A percentile compares a stretch with the other conserved stretches of the same genome.
Conservation (phyloP, 106 monocot species). For the Dendrobium huoshanense region DNA sequence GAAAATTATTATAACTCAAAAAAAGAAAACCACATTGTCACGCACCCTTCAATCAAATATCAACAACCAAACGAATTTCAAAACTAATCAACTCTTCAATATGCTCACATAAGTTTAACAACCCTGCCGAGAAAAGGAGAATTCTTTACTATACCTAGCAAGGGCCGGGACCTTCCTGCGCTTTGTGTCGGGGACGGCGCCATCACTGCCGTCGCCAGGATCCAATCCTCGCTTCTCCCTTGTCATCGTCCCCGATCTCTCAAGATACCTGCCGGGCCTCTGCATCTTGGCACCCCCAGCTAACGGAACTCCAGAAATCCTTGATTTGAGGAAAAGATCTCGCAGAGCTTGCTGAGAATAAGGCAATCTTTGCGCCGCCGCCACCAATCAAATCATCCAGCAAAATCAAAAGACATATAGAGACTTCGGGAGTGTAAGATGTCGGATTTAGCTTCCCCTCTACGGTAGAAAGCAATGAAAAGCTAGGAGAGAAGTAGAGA, state of each 20-base stretch:
- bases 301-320: not conserved
- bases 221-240: constrained; percentile 17
- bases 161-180: constrained; percentile 23
- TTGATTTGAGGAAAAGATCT: not conserved
- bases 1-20: not conserved
- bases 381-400: not conserved
- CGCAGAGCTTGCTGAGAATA: not conserved
- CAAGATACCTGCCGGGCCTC: constrained; percentile 8
- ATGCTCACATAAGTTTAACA: not conserved
- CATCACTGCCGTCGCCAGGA: constrained; percentile 9
- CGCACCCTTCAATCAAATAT: not conserved
- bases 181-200: constrained; percentile 10
- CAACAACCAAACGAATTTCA: not conserved
- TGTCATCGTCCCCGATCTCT: constrained; percentile 13
- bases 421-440: not conserved
- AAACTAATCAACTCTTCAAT: not conserved
- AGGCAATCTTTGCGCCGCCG: not conserved
- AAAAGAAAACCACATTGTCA: not conserved
- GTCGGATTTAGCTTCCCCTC: not conserved
- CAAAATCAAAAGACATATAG: not conserved
- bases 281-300: constrained; percentile 4
- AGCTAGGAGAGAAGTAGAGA: not conserved
- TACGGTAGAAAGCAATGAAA: not conserved
- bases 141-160: constrained; percentile 11
- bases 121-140: not conserved